Percentiles rank a stretch among this genome's conserved stretches.
These are phyloP conservation scores for Ploettnerulaceae sp. DNA, from an alignment of 2,329 filamentous ascomycete genomes.

Conservation along the genomic window DNA sequence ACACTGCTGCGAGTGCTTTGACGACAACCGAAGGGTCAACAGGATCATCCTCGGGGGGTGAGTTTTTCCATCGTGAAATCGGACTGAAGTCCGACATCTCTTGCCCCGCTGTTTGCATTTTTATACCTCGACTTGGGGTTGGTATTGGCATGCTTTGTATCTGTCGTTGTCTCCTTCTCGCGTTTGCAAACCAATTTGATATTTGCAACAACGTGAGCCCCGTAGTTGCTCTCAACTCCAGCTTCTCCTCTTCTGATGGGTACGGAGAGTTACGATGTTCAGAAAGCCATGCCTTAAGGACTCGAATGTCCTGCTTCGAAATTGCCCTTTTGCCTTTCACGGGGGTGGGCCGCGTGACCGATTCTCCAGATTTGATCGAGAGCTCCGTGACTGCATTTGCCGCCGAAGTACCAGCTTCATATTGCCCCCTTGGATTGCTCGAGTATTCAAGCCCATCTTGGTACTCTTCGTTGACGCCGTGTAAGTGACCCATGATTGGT, in stretches of 20 bases:
- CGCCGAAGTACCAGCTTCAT: conserved; percentile 2
- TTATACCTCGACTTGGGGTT: not conserved
- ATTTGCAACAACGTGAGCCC: conserved; percentile 5
- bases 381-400: not conserved
- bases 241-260: conserved; percentile 1
- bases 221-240: not conserved
- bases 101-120: not conserved
- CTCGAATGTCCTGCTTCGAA: conserved; percentile 6
- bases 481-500: conserved; percentile 4
- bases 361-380: not conserved
- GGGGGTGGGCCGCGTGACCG: not conserved
- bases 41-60: conserved; percentile 3
- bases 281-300: conserved; percentile 2
- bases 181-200: conserved; percentile 5
- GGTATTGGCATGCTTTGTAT: conserved; percentile 1
- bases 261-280: conserved; percentile 6
- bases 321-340: conserved; percentile 3
- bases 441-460: conserved; percentile 3
- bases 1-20: conserved; percentile 1
- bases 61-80: conserved; percentile 2
- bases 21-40: conserved; percentile 1
- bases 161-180: conserved; percentile 1
- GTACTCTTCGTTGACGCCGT: conserved; percentile 4
- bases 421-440: conserved; percentile 1
- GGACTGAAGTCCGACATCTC: not conserved